Conservation (phyloP, 2,329 filamentous ascomycete genomes). For the Botrytis elliptica region DNA sequence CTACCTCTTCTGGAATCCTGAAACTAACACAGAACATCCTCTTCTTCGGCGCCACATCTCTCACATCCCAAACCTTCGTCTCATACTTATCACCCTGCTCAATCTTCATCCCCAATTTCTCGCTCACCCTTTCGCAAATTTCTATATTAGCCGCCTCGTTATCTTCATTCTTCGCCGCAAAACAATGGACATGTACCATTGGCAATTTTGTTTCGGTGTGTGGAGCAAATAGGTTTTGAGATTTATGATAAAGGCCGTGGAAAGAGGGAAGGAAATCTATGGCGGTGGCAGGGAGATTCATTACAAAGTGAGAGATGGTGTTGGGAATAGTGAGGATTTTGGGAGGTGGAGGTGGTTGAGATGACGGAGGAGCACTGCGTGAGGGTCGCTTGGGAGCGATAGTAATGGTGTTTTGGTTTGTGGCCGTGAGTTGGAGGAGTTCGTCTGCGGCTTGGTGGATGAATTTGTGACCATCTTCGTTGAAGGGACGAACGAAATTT, state of each 20-base stretch:
- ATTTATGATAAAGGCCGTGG: conserved; percentile 75
- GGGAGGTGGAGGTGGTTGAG: conserved; percentile 40
- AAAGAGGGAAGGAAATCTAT: conserved; percentile 77
- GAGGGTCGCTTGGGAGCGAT: conserved; percentile 46
- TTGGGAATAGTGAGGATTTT: conserved; percentile 59
- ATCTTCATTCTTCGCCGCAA: conserved; percentile 77
- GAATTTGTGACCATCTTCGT: conserved; percentile 78
- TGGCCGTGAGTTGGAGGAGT: conserved; percentile 50
- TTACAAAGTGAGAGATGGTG: conserved; percentile 89
- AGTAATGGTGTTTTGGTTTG: conserved; percentile 53
- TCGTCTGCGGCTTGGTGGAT: conserved; percentile 68
- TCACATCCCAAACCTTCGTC: conserved; percentile 65
- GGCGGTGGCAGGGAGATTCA: conserved; percentile 93
- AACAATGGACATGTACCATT: conserved; percentile 91
- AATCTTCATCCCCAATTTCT: conserved; percentile 45
- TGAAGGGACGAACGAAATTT: conserved; percentile 74
- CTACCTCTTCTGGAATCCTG: conserved; percentile 76
- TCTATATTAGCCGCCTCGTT: conserved; percentile 62
- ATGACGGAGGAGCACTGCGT: conserved; percentile 30
- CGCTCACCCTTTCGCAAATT: conserved; percentile 64
- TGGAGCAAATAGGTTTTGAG: conserved; percentile 63
- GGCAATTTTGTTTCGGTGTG: conserved; percentile 63
- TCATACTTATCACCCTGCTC: conserved; percentile 43
- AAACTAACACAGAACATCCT: conserved; percentile 97
- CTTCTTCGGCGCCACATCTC: conserved; percentile 90